phyloP scores from a whole-genome alignment of 805 yeast genomes.

The Yarrowia alimentaria region DNA sequence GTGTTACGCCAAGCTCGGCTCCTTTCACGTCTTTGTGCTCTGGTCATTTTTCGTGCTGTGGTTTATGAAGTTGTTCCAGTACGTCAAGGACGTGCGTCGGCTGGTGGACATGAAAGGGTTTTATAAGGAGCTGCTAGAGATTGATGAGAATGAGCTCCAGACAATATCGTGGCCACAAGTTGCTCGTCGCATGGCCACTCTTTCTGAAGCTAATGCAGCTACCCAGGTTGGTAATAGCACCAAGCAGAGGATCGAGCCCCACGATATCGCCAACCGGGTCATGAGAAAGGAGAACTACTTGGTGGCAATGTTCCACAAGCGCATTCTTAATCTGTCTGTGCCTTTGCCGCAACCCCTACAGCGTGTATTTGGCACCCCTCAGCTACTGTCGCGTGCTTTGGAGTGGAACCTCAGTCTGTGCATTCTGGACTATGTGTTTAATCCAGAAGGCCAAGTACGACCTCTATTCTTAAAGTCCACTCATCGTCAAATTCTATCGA shows the following conservation, averaged over 20 bases:
- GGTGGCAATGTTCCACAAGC: conserved; percentile 82
- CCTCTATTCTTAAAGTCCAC: conserved; percentile 66
- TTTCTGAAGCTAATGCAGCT: conserved; percentile 77
- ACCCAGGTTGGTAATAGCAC: conserved; percentile 43
- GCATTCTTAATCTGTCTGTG: conserved; percentile 64
- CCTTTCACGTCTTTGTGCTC: conserved; percentile 55
- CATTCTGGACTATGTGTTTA: conserved; percentile 80
- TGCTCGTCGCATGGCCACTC: conserved; percentile 66
- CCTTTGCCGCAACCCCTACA: conserved; percentile 45
- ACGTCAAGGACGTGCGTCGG: conserved; percentile 61
- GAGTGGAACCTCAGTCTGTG: conserved; percentile 95
- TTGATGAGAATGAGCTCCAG: conserved; percentile 79
- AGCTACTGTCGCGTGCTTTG: conserved; percentile 71
- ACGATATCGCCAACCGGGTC: conserved; percentile 89
- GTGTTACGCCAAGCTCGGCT: conserved; percentile 50
- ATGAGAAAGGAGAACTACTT: conserved; percentile 94
- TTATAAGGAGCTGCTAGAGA: conserved; percentile 65
- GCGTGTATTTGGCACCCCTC: conserved; percentile 38
- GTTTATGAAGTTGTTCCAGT: conserved; percentile 43
- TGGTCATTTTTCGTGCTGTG: conserved; percentile 55
- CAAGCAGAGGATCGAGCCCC: conserved; percentile 79
- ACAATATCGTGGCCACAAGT: conserved; percentile 92
- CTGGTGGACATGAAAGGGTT: conserved; percentile 74
- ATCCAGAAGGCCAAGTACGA: conserved; percentile 76
- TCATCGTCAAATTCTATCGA: conserved; percentile 62